Evolutionary conservation across 2,329 filamentous ascomycete genomes (phyloP), one percentile per base, ranked within the genome.

Genomic region (Xylaria sp.): DNA sequence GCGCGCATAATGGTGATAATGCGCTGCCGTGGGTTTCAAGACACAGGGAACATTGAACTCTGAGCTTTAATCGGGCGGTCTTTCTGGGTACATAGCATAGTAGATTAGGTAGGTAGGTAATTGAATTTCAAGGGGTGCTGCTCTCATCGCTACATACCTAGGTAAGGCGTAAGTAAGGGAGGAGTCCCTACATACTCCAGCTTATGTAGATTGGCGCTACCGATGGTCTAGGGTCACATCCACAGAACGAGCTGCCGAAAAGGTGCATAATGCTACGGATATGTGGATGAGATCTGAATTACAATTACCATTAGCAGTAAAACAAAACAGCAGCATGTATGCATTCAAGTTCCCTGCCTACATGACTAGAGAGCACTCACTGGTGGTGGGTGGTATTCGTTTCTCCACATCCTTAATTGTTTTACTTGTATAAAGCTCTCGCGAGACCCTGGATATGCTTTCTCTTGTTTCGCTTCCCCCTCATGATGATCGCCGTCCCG

Each of bases 241-340:
- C 47, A 48, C 39, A 14, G 11, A 21, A 61, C 39, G 27, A 57
- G 58, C 53, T 67, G 59, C 59, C 54, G 14, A 63, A 63, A 58
- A 19, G 47, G 53, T 66, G 64, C 64, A 66, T 63, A 67, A 57
- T 5, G 39, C 54, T 47, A 54, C 30, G 48, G 62, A 59, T 50
- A 8, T 14, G 39, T 42, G 47, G n/a, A 47, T 24, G 42, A 63
- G 42, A 42, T 21, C 1, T 36, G 34, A 56, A 61, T 62, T 58
- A 61, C 53, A 47, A 66, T 61, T 62, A 61, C 47, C 8, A 11
- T 30, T 7, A 27, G 11, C 58, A 42, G 32, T 48, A 60, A 36
- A 36, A 27, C n/a, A 14, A 50, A 60, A 50, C 5, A 36, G 24
- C 42, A 48, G 30, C n/a, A 47, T 19, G 47, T n/a, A 50, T 34